Evolutionary conservation across 1,284 basidiomycete genomes (phyloP), one percentile per base, ranked within the genome.

Genomic region (Rhodotorula sp.): DNA sequence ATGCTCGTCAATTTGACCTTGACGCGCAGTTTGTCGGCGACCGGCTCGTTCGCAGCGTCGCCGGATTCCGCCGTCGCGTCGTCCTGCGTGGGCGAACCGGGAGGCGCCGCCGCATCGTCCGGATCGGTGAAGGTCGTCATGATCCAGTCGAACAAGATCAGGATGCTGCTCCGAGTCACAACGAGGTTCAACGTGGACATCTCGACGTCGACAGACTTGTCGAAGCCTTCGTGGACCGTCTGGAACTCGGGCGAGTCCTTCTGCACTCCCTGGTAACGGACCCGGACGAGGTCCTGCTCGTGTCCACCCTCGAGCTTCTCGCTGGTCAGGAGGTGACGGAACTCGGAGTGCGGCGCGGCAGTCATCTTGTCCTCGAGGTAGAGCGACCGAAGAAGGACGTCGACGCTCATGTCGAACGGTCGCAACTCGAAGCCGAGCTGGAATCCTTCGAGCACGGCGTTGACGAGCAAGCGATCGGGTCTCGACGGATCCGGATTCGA

Each of bases 111-210:
- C 8, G 78, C 68, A 47, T 82, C 79, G 62, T 83, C 77, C 34
- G 85, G 80, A 7, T 90, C 87, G 21, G 93, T 91, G 81, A 97
- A 97, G 0, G 95, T 97, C 10, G 92, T 91, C 91, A 99, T 97
- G 82, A 99, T 89, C 84, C 97, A 98, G 83, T 99, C 94, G 82
- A 98, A 99, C 16, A 99, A 83, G 3, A 90, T 87, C 56, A 99
- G 84, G 60, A 99, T 90, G 26, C 96, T 95, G 79, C 94, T 93
- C 3, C 97, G 93, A 6, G 91, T 91, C 2, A 92, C 89, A 71
- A 90, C 88, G 81, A 99, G 89, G 73, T 95, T 87, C 82, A 99
- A 90, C 0, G 97, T 98, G 5, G 96, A 97, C 58, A 99, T 85
- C 77, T 90, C 89, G 71, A 95, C 87, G 79, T 95, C 90, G 69